phyloP scores from a whole-genome alignment of 2,329 filamentous ascomycete genomes.

The Calonectria honghensis region DNA sequence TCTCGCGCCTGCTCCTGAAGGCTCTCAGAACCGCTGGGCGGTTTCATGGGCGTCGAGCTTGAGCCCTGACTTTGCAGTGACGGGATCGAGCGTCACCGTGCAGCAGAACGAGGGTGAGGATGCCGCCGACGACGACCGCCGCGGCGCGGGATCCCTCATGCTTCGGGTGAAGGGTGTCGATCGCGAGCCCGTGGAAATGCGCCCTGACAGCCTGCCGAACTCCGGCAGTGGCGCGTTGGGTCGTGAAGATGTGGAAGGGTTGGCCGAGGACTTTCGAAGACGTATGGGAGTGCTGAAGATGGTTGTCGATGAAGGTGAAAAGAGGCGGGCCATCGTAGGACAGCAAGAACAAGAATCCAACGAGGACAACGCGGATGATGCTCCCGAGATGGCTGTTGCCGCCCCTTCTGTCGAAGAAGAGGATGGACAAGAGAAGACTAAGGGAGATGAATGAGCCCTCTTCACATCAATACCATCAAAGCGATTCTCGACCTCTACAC shows the following conservation, averaged over 20 bases:
- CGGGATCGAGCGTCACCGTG: conserved; percentile 65
- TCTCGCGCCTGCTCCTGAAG: conserved; percentile 63
- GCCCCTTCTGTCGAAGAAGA: conserved; percentile 29
- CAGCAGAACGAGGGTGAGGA: conserved; percentile 63
- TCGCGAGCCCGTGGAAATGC: conserved; percentile 59
- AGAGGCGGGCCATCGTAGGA: conserved; percentile 61
- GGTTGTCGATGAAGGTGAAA: conserved; percentile 72
- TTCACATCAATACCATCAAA: background rate
- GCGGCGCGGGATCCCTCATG: conserved; percentile 56
- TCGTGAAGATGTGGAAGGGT: conserved; percentile 69
- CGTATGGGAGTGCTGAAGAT: conserved; percentile 73
- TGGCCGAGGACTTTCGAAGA: conserved; percentile 75
- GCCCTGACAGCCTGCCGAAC: conserved; percentile 52
- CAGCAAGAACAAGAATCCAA: conserved; percentile 42
- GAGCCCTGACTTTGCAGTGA: conserved; percentile 82
- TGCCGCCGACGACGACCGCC: conserved; percentile 50
- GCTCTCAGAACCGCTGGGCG: conserved; percentile 65
- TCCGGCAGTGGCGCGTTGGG: conserved; percentile 58
- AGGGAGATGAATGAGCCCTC: conserved; percentile 38
- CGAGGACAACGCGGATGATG: conserved; percentile 35
- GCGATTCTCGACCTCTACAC: background rate
- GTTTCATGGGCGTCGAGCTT: conserved; percentile 84
- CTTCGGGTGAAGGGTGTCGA: conserved; percentile 63
- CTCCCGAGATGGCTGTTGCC: conserved; percentile 45
- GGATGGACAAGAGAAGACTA: conserved; percentile 28